phyloP scores from a whole-genome alignment of 2,329 filamentous ascomycete genomes.

The Xylariaceae sp. region DNA sequence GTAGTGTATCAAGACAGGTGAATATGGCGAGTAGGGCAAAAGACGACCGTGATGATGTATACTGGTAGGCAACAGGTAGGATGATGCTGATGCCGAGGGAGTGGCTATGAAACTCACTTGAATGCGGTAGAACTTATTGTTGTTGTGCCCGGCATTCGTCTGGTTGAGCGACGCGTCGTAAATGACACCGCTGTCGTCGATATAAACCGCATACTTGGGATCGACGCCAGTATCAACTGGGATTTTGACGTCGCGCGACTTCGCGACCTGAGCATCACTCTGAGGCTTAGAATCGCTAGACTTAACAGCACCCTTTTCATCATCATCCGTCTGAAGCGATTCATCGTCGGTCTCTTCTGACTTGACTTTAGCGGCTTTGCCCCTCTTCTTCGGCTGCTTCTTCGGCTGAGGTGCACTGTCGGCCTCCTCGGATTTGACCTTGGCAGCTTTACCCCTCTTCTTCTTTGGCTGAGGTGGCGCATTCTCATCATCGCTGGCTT shows the following conservation, averaged over 20 bases:
- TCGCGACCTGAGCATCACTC: conserved; percentile 41
- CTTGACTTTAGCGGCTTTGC: background rate
- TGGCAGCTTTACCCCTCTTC: conserved; percentile 31
- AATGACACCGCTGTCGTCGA: conserved; percentile 61
- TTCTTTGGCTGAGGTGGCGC: conserved; percentile 26
- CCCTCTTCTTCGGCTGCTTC: conserved; percentile 14
- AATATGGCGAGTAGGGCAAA: background rate
- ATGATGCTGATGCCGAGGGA: background rate
- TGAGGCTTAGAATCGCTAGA: conserved; percentile 13
- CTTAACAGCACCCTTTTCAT: background rate
- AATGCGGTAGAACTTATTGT: conserved; percentile 78
- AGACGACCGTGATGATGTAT: background rate
- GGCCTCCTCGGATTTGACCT: conserved; percentile 14
- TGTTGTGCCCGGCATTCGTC: conserved; percentile 64
- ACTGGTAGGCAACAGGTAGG: background rate
- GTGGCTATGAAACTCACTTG: conserved; percentile 45
- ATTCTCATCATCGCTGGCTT: conserved; percentile 25
- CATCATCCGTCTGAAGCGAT: background rate
- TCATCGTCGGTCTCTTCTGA: background rate
- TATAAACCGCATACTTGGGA: conserved; percentile 52
- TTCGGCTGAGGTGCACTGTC: conserved; percentile 12
- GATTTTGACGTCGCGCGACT: conserved; percentile 41
- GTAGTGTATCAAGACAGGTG: background rate
- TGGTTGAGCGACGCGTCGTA: conserved; percentile 78
- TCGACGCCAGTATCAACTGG: conserved; percentile 45